Conservation (phyloP, 768 basidiomycete genomes). For the Mycena rebaudengoi region DNA sequence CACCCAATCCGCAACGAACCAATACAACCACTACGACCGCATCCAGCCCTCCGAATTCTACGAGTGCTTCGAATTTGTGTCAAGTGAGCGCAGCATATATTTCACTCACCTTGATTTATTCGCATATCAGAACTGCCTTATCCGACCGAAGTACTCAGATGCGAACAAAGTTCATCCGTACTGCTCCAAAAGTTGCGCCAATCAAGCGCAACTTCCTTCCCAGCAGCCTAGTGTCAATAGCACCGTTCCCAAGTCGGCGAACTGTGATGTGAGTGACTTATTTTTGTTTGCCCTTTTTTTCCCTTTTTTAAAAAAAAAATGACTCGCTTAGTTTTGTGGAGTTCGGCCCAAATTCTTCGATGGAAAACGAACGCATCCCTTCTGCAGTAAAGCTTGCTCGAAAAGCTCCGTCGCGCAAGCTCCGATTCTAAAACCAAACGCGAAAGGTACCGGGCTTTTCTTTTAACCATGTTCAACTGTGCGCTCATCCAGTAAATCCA, state of each 20-base stretch:
- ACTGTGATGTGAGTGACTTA: slow-evolving; percentile 57
- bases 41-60: slow-evolving; percentile 36
- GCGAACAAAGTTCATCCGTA: slow-evolving; percentile 64
- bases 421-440: slow-evolving; percentile 22
- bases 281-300: not conserved
- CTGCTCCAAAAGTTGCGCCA: slow-evolving; percentile 68
- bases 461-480: not conserved
- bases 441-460: slow-evolving; percentile 28
- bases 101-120: slow-evolving; percentile 5
- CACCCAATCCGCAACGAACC: slow-evolving; percentile 35
- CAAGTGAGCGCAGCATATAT: slow-evolving; percentile 46
- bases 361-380: slow-evolving; percentile 65
- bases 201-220: slow-evolving; percentile 44
- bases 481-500: slow-evolving; percentile 21
- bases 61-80: slow-evolving; percentile 51
- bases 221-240: slow-evolving; percentile 22
- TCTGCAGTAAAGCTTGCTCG: slow-evolving; percentile 71
- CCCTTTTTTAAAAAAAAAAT: slow-evolving; percentile 8
- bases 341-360: slow-evolving; percentile 68
- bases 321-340: slow-evolving; percentile 61
- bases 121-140: slow-evolving; percentile 56
- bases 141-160: slow-evolving; percentile 64
- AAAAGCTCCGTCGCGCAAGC: slow-evolving; percentile 46
- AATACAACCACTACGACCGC: slow-evolving; percentile 32
- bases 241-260: slow-evolving; percentile 41